These are phyloP conservation scores for Noccaea bulbosa DNA, from an alignment of 345 rosid genomes.

Conservation along the genomic window DNA sequence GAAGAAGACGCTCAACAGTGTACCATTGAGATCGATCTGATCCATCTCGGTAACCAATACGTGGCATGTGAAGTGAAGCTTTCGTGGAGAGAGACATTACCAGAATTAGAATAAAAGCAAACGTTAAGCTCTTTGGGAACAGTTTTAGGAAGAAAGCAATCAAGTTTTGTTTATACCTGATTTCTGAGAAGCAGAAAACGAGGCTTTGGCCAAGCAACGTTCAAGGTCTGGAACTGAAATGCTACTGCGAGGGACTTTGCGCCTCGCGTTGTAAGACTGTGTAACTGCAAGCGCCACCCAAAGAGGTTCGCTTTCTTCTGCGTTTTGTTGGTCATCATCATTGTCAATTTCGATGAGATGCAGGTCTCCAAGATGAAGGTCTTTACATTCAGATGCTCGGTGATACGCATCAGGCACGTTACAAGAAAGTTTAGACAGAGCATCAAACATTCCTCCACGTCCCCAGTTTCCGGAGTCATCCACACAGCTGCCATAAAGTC, in stretches of 20 bases:
- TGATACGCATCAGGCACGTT: conserved; percentile 61
- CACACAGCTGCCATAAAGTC: conserved; percentile 59
- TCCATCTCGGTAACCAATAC: conserved; percentile 76
- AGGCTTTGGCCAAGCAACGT: conserved; percentile 68
- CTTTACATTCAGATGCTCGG: conserved; percentile 63
- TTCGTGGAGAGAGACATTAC: conserved; percentile 2
- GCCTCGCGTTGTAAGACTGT: conserved; percentile 73
- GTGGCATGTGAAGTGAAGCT: conserved; percentile 95
- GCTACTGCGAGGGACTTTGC: conserved; percentile 69
- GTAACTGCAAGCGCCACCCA: conserved; percentile 87
- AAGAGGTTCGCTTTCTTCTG: conserved; percentile 37
- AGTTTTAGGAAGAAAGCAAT: neutral
- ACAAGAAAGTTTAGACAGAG: conserved; percentile 60
- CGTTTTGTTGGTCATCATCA: conserved; percentile 44
- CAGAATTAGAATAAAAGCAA: neutral
- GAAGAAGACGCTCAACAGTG: conserved; percentile 78
- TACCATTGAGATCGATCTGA: conserved; percentile 86
- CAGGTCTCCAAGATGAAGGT: conserved; percentile 86
- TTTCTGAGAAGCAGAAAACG: conserved; percentile 68
- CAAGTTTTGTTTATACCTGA: conserved; percentile 52
- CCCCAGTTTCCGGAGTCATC: conserved; percentile 95
- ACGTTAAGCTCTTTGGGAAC: conserved; percentile 9
- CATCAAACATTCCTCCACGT: conserved; percentile 85
- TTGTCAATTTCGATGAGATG: conserved; percentile 69
- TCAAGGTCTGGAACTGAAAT: conserved; percentile 78